Evolutionary conservation across 2,329 filamentous ascomycete genomes (phyloP), one percentile per base, ranked within the genome.

Genomic region (Waltergamsia citrina): DNA sequence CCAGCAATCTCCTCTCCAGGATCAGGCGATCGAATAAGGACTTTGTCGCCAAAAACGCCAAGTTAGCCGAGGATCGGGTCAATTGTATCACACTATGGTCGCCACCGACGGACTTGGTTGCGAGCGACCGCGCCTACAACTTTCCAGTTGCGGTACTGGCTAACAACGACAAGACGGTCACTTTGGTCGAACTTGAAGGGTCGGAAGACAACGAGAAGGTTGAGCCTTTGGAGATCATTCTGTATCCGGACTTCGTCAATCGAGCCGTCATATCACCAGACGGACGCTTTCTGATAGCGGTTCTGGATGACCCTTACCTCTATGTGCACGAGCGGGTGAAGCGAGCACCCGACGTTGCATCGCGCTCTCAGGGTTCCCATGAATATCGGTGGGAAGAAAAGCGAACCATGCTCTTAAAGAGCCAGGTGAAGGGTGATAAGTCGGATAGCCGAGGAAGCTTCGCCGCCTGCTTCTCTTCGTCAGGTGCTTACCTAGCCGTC

Each of bases 221-320:
- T 11, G 67, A 82, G 39, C 67, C 81, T 23, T 60, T 93, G 16
- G 77, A 84, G 35, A 70, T 78, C 28, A 63, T 95, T 34, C 69
- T 74, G 4, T 81, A 94, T 43, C 81, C 84, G 5, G 83, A 90
- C 51, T 83, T 79, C 43, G 90, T 96, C 63, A 98, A 98, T 49
- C 86, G 93, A 50, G 85, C 88, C 22, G 76, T 88, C n/a, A 80
- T 98, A 34, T 95, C 90, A 6, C 92, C 90, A 0, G 83, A 95
- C 52, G 90, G 88, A 1, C 73, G 70, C 15, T 60, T 90, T 9
- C 67, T 96, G 15, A 71, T 88, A 6, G 85, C 87, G 3, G 84
- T 96, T 28, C 84, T 90, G 26, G 92, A 98, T 51, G 82, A 88
- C 47, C 81, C 86, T 1, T 84, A 78, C 42, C 75, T 90, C 15